phyloP scores from a whole-genome alignment of 2,329 filamentous ascomycete genomes.

The Thermothelomyces thermophilus region DNA sequence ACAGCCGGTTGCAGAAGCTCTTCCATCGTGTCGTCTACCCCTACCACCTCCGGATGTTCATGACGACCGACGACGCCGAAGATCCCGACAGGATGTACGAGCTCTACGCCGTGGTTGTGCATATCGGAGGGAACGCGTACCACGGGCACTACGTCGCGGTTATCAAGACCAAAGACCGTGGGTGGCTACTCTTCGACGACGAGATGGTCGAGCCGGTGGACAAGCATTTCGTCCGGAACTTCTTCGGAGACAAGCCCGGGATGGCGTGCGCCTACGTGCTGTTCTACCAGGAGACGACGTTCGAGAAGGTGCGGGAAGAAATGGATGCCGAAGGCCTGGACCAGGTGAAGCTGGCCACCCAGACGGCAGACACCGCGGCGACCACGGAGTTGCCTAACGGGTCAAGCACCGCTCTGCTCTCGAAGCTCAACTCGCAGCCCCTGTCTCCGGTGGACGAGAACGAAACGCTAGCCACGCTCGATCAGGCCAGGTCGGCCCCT shows the following conservation, averaged over 20 bases:
- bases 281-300: slow-evolving; percentile 89
- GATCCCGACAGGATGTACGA: slow-evolving; percentile 93
- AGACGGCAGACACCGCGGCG: slow-evolving; percentile 50
- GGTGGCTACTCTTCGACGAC: slow-evolving; percentile 95
- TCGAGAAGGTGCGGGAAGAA: slow-evolving; percentile 63
- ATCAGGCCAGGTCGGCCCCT: slow-evolving; percentile 62
- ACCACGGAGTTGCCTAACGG: slow-evolving; percentile 43
- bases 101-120: slow-evolving; percentile 92
- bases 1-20: slow-evolving; percentile 87
- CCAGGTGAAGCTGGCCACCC: slow-evolving; percentile 51
- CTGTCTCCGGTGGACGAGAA: slow-evolving; percentile 40
- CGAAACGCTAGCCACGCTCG: slow-evolving; percentile 51
- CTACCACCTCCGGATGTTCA: slow-evolving; percentile 92
- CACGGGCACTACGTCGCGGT: slow-evolving; percentile 97
- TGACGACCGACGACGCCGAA: slow-evolving; percentile 91
- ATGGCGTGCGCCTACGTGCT: slow-evolving; percentile 93
- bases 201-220: slow-evolving; percentile 98
- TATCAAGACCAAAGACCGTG: slow-evolving; percentile 92
- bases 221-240: slow-evolving; percentile 91
- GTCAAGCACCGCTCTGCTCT: slow-evolving; percentile 35
- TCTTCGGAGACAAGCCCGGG: slow-evolving; percentile 88
- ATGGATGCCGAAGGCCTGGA: slow-evolving; percentile 72
- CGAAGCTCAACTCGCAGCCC: slow-evolving; percentile 46
- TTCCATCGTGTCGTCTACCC: slow-evolving; percentile 97
- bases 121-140: slow-evolving; percentile 93